A percentile compares a stretch with the other conserved stretches of the same genome.
phyloP scores from a whole-genome alignment of 2,329 filamentous ascomycete genomes.

The Penicillium thymicola region DNA sequence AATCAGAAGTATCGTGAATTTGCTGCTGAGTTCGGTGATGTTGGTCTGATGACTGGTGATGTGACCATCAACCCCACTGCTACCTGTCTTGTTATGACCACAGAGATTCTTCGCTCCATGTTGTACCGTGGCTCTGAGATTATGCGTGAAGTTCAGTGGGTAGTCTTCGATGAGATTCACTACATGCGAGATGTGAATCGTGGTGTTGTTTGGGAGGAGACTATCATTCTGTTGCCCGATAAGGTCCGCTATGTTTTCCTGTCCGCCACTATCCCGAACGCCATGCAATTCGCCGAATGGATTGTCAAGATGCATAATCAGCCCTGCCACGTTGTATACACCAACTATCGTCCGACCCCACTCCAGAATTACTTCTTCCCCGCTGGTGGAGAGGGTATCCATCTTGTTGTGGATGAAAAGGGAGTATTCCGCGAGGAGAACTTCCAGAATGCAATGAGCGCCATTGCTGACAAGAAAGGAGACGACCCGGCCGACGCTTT shows the following conservation, averaged over 20 bases:
- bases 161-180: slow-evolving; percentile 97
- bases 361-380: slow-evolving; percentile 98
- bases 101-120: slow-evolving; percentile 98
- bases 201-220: slow-evolving; percentile 99
- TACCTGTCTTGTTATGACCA: slow-evolving; percentile 98
- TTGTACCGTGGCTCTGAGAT: slow-evolving; percentile 97
- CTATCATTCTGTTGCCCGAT: slow-evolving; percentile 94
- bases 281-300: slow-evolving; percentile 99
- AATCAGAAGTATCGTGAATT: slow-evolving; percentile 99
- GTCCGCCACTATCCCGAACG: slow-evolving; percentile 96
- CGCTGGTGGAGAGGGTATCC: slow-evolving; percentile 84
- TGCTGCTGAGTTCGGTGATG: slow-evolving; percentile 89
- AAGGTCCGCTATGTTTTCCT: slow-evolving; percentile 99
- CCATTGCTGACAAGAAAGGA: slow-evolving; percentile 83
- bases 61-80: slow-evolving; percentile 99
- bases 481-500: slow-evolving; percentile 75
- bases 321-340: slow-evolving; percentile 98
- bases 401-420: slow-evolving; percentile 94
- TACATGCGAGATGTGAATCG: slow-evolving; percentile 87
- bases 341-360: slow-evolving; percentile 94
- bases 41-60: slow-evolving; percentile 97
- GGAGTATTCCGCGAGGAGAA: slow-evolving; percentile 95
- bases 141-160: slow-evolving; percentile 98
- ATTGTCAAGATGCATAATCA: slow-evolving; percentile 97
- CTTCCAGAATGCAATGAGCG: slow-evolving; percentile 91